Conservation (phyloP, 176 grass and related monocot species). For the Aegilops umbellulata region DNA sequence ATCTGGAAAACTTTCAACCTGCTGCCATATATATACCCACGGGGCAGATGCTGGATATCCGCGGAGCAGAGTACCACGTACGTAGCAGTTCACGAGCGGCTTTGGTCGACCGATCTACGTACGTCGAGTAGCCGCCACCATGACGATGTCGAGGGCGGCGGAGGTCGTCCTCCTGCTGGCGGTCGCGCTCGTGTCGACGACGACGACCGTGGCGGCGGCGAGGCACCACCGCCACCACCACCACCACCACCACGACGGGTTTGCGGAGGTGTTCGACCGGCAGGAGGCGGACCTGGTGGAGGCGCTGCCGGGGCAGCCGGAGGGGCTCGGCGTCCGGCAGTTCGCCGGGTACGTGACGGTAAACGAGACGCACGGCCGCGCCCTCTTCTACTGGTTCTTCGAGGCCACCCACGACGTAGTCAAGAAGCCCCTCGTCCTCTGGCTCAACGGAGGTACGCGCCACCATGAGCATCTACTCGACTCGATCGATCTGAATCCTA, state of each 20-base stretch:
- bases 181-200: not conserved
- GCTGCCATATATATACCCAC: not conserved
- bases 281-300: conserved; percentile 63
- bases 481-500: not conserved
- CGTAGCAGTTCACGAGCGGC: not conserved
- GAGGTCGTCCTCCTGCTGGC: not conserved
- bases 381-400: conserved; percentile 92
- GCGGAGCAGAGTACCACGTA: not conserved
- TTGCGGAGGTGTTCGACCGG: conserved; percentile 10
- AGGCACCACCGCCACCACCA: not conserved
- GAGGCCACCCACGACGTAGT: conserved; percentile 53
- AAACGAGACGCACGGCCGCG: conserved; percentile 66
- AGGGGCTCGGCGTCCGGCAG: conserved; percentile 52
- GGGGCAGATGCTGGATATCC: not conserved
- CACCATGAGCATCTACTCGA: not conserved
- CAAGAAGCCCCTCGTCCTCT: conserved; percentile 55
- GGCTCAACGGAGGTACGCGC: not conserved
- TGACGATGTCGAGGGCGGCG: not conserved
- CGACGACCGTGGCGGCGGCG: not conserved
- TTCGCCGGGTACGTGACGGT: conserved; percentile 77
- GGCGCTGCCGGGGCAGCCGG: conserved; percentile 56
- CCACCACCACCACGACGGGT: not conserved
- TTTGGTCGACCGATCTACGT: not conserved
- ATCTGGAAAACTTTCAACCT: not conserved
- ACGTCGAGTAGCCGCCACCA: not conserved